Conservation (phyloP, 495 filamentous ascomycete species). For the Penicillium pancosmium region DNA sequence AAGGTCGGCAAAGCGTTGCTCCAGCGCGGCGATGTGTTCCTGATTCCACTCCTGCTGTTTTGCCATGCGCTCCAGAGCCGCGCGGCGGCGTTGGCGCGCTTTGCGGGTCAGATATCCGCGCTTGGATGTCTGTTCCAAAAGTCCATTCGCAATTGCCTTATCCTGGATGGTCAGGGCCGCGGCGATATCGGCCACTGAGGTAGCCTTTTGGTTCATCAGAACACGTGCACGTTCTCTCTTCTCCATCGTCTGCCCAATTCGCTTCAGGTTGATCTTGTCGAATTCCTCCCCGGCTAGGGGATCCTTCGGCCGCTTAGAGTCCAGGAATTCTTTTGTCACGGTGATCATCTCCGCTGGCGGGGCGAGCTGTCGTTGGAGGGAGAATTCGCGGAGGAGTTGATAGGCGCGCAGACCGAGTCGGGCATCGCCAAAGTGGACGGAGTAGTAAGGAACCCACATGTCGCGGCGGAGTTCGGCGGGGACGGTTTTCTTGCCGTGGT, state of each 20-base stretch:
- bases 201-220: constrained; percentile 89
- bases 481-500: constrained; percentile 87
- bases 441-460: constrained; percentile 82
- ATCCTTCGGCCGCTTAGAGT: constrained; percentile 66
- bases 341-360: constrained; percentile 53
- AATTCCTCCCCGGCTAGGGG: constrained; percentile 43
- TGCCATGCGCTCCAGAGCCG: constrained; percentile 42
- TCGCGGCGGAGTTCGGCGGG: constrained; percentile 82
- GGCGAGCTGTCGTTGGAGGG: constrained; percentile 47
- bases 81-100: constrained; percentile 33
- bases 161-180: constrained; percentile 67
- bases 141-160: constrained; percentile 34
- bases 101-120: constrained; percentile 37
- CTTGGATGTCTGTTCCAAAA: constrained; percentile 27
- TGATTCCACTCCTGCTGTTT: constrained; percentile 37
- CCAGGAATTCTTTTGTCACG: constrained; percentile 46
- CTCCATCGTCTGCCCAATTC: constrained; percentile 47
- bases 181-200: constrained; percentile 83
- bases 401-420: constrained; percentile 73
- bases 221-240: constrained; percentile 60
- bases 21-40: constrained; percentile 33
- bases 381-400: constrained; percentile 80
- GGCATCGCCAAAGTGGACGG: constrained; percentile 68
- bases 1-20: constrained; percentile 30
- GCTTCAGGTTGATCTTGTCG: constrained; percentile 45